Percentiles rank a stretch among this genome's conserved stretches.
Evolutionary conservation across 345 rosid genomes (phyloP).

Genomic region (Geranium brycei): DNA sequence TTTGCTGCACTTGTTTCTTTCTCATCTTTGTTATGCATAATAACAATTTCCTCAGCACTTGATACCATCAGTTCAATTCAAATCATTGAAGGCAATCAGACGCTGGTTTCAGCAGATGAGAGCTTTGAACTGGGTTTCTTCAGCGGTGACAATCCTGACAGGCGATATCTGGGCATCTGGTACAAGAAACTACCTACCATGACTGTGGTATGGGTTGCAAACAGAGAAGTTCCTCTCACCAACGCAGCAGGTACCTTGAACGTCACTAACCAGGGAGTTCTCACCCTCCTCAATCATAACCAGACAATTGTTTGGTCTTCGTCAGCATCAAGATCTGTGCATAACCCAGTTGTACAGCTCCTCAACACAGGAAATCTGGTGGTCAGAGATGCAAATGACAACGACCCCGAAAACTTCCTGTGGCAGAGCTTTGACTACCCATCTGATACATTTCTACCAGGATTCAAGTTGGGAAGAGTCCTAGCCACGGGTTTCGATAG

Average conservation of each 20-base stretch:
- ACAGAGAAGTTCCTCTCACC: neutral
- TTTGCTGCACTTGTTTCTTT: neutral
- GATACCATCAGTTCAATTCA: conserved; percentile 1
- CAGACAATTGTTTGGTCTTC: neutral
- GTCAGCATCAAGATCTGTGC: neutral
- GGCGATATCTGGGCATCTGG: neutral
- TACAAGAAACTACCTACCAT: neutral
- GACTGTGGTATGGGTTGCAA: neutral
- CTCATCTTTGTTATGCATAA: neutral
- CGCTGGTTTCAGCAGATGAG: neutral
- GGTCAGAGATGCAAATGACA: neutral
- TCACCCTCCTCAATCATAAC: neutral
- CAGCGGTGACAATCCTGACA: neutral
- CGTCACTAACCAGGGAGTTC: neutral
- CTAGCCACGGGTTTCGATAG: conserved; percentile 11
- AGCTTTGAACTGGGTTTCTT: neutral
- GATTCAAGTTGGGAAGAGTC: conserved; percentile 30
- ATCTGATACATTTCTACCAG: conserved; percentile 26
- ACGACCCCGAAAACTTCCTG: neutral
- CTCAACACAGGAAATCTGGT: neutral
- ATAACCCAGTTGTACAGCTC: neutral
- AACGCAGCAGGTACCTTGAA: neutral
- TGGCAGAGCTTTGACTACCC: conserved; percentile 44
- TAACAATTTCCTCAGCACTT: neutral
- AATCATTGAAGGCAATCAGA: neutral